Evolutionary conservation across 345 rosid genomes (phyloP), one percentile per base, ranked within the genome.

Genomic region (Aegle marmelos): DNA sequence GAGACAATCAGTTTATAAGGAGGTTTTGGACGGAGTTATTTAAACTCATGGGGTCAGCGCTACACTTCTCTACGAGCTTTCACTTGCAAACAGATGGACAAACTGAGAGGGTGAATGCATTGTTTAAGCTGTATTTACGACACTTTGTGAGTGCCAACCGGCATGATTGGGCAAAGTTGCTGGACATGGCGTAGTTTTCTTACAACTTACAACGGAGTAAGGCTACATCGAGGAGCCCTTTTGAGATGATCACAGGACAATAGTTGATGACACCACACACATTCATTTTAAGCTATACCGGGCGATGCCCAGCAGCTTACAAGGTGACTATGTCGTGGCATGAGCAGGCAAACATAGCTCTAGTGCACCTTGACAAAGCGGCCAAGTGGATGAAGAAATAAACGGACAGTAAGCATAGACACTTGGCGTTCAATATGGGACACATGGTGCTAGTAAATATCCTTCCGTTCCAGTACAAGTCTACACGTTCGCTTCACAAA

Each of bases 211-310:
- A 59, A 0, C 2, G 5, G 48, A 76, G 19, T 3, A 45, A 72
- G 33, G 24, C 11, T 0, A 75, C 31, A 0, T 50, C 0, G 0
- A 4, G 0, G n/a, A 66, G 41, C 9, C 4, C 27, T 0, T 58
- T 58, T 11, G 3, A 58, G 1, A 3, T 72, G 2, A 24, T 9
- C 0, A 74, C 1, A 2, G 68, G 77, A 1, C 9, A 73, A 8
- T 60, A 74, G 19, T 63, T 62, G 0, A 1, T 59, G 1, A 80
- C 53, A 0, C 78, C 56, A 0, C 17, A 58, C 0, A 48, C 28
- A 0, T 0, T 78, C 0, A 61, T 24, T 0, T 1, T 4, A 0
- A 33, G 53, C 0, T 77, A 74, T 11, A 25, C 0, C 0, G 39
- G 66, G 0, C 25, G 2, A 4, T 78, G 41, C 9, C 72, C 45